Conservation (phyloP, 2,329 filamentous ascomycete species). For the Myriosclerotinia scirpicola region DNA sequence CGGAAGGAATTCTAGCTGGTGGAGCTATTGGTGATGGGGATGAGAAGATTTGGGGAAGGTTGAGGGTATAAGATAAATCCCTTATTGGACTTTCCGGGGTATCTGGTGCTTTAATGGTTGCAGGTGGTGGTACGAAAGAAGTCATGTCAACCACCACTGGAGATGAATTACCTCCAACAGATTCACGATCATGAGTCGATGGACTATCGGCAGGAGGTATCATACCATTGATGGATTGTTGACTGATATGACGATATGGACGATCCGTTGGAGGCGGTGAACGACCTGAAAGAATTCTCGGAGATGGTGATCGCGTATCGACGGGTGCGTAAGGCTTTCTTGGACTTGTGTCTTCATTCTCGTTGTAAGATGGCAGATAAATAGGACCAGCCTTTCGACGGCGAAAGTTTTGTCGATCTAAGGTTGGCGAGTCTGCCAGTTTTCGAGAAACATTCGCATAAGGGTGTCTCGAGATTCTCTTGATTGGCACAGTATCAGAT, state of each 20-base stretch:
- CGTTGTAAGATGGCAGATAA: background rate
- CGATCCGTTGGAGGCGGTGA: slow-evolving; percentile 11
- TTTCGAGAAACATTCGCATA: background rate
- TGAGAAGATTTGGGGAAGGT: slow-evolving; percentile 5
- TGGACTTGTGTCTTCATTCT: background rate
- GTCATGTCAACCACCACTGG: background rate
- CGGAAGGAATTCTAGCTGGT: background rate
- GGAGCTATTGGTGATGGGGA: background rate
- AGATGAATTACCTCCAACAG: background rate
- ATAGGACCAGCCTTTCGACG: background rate
- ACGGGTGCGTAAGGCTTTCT: background rate
- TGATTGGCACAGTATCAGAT: background rate
- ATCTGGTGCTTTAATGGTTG: too few relatives aligned
- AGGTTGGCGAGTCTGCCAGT: background rate
- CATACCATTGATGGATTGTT: background rate
- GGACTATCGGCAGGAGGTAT: background rate
- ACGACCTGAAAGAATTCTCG: background rate
- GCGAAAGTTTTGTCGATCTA: background rate
- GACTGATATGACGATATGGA: slow-evolving; percentile 20
- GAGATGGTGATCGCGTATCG: background rate
- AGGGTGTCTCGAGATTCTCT: background rate
- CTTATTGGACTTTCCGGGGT: background rate
- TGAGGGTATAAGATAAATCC: background rate
- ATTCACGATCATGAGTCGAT: background rate
- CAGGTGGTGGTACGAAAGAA: background rate